Base-by-base conservation (phyloP, 2,329 filamentous ascomycete species). In the Cercospora sp. region DNA sequence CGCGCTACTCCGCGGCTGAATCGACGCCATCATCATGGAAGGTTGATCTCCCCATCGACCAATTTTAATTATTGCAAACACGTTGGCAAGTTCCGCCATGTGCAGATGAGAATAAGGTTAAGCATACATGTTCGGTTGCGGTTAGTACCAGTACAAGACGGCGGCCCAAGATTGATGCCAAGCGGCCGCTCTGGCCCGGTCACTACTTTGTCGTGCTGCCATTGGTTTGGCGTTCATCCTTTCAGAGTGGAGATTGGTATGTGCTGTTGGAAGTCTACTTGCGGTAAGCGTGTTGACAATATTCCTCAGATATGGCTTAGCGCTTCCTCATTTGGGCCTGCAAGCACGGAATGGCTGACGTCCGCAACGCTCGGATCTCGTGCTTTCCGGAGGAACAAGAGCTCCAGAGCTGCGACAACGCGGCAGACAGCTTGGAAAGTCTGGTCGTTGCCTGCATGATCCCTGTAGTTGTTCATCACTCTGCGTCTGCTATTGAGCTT, bases 101-200 rank as follows among this genome's bases (percentile, higher is more conserved):
- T n/a, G 60, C 13, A 45, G 23, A 36, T 31, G 18, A 28, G 18
- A 68, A 65, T 36, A 68, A 60, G 53, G 66, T 65, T 68, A 62
- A 68, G 62, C 66, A 65, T 68, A 68, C 62, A 33, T 23, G 55
- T 42, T 68, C 30, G 45, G 40, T 58, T 65, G 18, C 12, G 51
- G 57, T 36, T 65, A 61, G 48, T 28, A 20, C 30, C 28, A 33
- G 10, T 8, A 16, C n/a, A 12, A 59, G 30, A 23, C 1, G 5
- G 18, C 55, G 55, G 48, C 23, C n/a, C 28, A 59, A 59, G 55
- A 59, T 31, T 3, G n/a, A 59, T 18, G 55, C 55, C 55, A 59
- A 59, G 55, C n/a, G 6, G 8, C 28, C 9, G 8, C 6, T 36
- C n/a, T 36, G 10, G 31, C 55, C 31, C 55, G 30, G 28, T 58